These are phyloP conservation scores for Pachyrhizus erosus DNA, from an alignment of 306 rosid species.

Conservation along the genomic window DNA sequence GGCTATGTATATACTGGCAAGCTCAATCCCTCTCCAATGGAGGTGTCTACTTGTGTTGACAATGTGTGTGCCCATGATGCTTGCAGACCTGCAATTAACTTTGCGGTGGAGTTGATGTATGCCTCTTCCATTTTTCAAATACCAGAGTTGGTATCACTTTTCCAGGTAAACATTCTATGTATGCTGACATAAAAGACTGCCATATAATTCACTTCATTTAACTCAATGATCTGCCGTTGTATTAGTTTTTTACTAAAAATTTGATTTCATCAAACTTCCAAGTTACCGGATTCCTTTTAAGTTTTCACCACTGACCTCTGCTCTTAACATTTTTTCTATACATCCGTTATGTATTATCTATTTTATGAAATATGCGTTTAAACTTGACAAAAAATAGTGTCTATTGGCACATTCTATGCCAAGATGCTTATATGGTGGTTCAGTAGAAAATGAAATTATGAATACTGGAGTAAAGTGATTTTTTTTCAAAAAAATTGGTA, in stretches of 20 bases:
- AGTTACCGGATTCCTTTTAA: background rate
- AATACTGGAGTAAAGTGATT: no score
- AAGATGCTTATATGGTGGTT: constrained; percentile 13
- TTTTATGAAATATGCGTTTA: no score
- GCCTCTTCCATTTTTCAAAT: constrained; percentile 86
- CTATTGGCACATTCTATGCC: background rate
- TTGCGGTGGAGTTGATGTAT: constrained; percentile 91
- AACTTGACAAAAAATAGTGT: background rate
- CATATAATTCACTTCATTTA: background rate
- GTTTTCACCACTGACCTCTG: background rate
- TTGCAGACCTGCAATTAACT: constrained; percentile 89
- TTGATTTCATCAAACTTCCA: background rate
- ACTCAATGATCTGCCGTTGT: background rate
- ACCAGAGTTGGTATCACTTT: constrained; percentile 77
- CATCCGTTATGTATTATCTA: background rate
- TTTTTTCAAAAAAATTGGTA: no score
- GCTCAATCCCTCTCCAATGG: constrained; percentile 72
- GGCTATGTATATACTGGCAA: constrained; percentile 82
- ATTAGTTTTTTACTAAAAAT: background rate
- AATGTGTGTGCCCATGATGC: constrained; percentile 79
- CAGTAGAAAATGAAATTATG: background rate
- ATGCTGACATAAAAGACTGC: constrained; percentile 11
- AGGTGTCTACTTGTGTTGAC: constrained; percentile 91
- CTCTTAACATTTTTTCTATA: background rate
- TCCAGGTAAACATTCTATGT: constrained; percentile 66